phyloP scores from a whole-genome alignment of 768 basidiomycete genomes.

The Mrakia blollopis region DNA sequence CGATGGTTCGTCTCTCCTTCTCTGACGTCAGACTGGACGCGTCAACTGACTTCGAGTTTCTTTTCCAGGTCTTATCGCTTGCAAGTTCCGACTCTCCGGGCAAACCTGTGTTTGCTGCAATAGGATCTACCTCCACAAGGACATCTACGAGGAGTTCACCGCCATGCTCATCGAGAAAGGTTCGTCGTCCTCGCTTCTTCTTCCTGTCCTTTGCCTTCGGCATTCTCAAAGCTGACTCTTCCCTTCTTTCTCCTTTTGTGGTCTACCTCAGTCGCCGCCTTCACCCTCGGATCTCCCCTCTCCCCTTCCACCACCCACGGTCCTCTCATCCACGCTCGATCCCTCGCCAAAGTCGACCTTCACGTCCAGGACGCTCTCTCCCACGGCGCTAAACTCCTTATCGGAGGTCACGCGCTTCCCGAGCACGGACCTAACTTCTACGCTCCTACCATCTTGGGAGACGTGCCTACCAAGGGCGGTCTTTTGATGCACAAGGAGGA shows the following conservation, averaged over 20 bases:
- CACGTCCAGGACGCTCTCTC: slow-evolving; percentile 85
- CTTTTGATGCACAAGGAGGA: slow-evolving; percentile 67
- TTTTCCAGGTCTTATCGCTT: slow-evolving; percentile 47
- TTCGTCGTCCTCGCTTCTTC: slow-evolving; percentile 3
- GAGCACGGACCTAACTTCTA: slow-evolving; percentile 56
- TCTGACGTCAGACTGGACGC: background rate
- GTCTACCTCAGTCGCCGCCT: slow-evolving; percentile 55
- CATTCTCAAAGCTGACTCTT: background rate
- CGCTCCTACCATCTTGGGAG: slow-evolving; percentile 78
- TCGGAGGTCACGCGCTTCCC: slow-evolving; percentile 63
- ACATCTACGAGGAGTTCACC: slow-evolving; percentile 87
- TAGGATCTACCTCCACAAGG: slow-evolving; percentile 85
- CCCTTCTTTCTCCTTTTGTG: background rate
- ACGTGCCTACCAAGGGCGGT: slow-evolving; percentile 64
- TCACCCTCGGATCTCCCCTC: slow-evolving; percentile 84
- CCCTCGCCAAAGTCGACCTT: slow-evolving; percentile 73
- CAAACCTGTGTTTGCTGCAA: slow-evolving; percentile 65
- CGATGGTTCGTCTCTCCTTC: slow-evolving; percentile 52
- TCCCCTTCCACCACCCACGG: slow-evolving; percentile 76
- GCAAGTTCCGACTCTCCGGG: slow-evolving; percentile 74
- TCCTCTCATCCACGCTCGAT: slow-evolving; percentile 82
- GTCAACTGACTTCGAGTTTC: background rate
- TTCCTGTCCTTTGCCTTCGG: background rate
- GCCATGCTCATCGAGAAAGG: slow-evolving; percentile 67
- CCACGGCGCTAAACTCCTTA: slow-evolving; percentile 78